Percentiles rank a stretch among this genome's conserved stretches.
These are phyloP conservation scores for Populus tomentosa DNA, from an alignment of 441 rosid genomes.

Conservation along the genomic window DNA sequence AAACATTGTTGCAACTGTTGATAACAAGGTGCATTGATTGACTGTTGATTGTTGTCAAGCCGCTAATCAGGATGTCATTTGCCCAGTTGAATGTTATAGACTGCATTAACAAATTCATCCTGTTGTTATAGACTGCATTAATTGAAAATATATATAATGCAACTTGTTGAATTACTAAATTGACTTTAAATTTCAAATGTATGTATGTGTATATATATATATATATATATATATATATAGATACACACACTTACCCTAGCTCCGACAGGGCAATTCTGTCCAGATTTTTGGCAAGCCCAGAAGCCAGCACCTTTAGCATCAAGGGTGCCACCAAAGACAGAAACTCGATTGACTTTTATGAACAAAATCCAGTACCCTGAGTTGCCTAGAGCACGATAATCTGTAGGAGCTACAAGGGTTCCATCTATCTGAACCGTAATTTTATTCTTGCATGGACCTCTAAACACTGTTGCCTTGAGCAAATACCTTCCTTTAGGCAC, in stretches of 20 bases:
- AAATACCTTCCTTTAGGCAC: not conserved
- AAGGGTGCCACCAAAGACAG: constrained; percentile 42
- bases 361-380: constrained; percentile 33
- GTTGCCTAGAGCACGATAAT: constrained; percentile 27
- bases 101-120: too few species aligned
- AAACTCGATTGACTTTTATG: constrained; percentile 26
- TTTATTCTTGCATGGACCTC: not conserved
- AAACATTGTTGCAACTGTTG: too few species aligned
- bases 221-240: too few species aligned
- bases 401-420: constrained; percentile 29
- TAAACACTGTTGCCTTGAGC: not conserved
- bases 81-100: too few species aligned
- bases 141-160: too few species aligned
- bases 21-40: too few species aligned
- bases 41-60: too few species aligned
- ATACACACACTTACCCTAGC: constrained; percentile 36
- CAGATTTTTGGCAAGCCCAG: constrained; percentile 43
- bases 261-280: constrained; percentile 37
- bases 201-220: too few species aligned
- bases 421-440: constrained; percentile 33
- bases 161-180: not conserved
- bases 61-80: too few species aligned
- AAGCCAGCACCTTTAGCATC: constrained; percentile 46
- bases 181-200: too few species aligned
- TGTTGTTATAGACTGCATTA: not conserved